Evolutionary conservation across 208 protist genomes (phyloP).

Genomic region (Leishmania lainsoni): DNA sequence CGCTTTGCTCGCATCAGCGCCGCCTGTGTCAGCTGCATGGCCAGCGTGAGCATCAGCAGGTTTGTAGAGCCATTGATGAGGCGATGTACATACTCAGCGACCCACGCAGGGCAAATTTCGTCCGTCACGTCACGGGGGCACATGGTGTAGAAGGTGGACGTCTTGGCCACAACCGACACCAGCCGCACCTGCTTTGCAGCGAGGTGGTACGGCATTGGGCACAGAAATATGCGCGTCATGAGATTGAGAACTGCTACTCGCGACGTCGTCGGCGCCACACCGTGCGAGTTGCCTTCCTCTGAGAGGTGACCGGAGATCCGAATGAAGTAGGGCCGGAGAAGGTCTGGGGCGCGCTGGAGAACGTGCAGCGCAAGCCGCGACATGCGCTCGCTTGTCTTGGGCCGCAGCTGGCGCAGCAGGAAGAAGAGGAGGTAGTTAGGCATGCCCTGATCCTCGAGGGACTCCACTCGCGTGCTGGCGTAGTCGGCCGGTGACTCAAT

Average conservation of each 20-base stretch:
- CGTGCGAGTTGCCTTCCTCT: slow-evolving; percentile 55
- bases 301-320: slow-evolving; percentile 81
- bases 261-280: slow-evolving; percentile 62
- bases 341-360: slow-evolving; percentile 73
- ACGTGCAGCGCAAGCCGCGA: slow-evolving; percentile 75
- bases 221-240: slow-evolving; percentile 80
- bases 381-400: slow-evolving; percentile 62
- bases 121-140: slow-evolving; percentile 74
- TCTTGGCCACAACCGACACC: slow-evolving; percentile 54
- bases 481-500: slow-evolving; percentile 86
- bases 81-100: slow-evolving; percentile 81
- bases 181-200: slow-evolving; percentile 53
- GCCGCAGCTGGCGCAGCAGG: slow-evolving; percentile 80
- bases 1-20: slow-evolving; percentile 70
- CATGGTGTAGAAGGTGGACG: slow-evolving; percentile 80
- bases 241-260: slow-evolving; percentile 77
- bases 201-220: slow-evolving; percentile 88
- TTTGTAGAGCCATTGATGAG: slow-evolving; percentile 84
- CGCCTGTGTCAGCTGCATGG: slow-evolving; percentile 84
- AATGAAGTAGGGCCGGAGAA: slow-evolving; percentile 88
- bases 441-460: slow-evolving; percentile 81
- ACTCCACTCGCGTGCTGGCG: slow-evolving; percentile 67
- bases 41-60: slow-evolving; percentile 71
- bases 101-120: slow-evolving; percentile 82
- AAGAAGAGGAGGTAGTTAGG: slow-evolving; percentile 91